Conservation (phyloP, 176 grass and related monocot species). For the Musa schizocarpa region DNA sequence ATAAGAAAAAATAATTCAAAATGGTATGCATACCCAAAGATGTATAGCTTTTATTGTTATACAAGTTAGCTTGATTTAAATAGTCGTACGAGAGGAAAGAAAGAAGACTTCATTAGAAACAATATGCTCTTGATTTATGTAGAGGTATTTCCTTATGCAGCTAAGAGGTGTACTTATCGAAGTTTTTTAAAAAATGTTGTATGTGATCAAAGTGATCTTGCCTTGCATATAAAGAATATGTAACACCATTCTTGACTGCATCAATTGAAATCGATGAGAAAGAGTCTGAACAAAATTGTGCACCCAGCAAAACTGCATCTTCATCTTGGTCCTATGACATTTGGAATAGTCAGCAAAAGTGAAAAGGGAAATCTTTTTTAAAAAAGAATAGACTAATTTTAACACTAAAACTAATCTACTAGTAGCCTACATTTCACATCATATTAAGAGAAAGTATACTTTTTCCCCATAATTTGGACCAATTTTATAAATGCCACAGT, state of each 20-base stretch:
- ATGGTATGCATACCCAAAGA: no score
- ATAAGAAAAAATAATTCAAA: no score
- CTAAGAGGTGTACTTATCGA: background rate
- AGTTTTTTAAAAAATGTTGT: background rate
- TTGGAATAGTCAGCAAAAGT: slow-evolving; percentile 1
- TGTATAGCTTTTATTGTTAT: no score
- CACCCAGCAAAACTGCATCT: slow-evolving; percentile 86
- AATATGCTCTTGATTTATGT: no score
- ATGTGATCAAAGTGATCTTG: slow-evolving; percentile 18
- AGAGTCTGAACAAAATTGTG: slow-evolving; percentile 81
- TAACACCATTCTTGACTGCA: slow-evolving; percentile 36
- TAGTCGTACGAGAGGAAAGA: no score
- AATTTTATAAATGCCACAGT: no score
- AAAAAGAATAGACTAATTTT: background rate
- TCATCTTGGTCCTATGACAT: slow-evolving; percentile 73
- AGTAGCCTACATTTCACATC: no score
- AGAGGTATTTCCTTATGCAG: background rate
- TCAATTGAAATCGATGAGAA: slow-evolving; percentile 67
- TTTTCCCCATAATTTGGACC: no score
- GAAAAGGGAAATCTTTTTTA: slow-evolving; percentile 16
- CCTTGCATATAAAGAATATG: slow-evolving; percentile 94
- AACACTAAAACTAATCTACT: background rate
- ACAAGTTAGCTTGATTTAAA: no score
- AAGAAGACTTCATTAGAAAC: no score
- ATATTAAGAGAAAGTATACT: no score